Conservation (phyloP, 371 early-diverging fungal genomes). For the Coemansia sp. region DNA sequence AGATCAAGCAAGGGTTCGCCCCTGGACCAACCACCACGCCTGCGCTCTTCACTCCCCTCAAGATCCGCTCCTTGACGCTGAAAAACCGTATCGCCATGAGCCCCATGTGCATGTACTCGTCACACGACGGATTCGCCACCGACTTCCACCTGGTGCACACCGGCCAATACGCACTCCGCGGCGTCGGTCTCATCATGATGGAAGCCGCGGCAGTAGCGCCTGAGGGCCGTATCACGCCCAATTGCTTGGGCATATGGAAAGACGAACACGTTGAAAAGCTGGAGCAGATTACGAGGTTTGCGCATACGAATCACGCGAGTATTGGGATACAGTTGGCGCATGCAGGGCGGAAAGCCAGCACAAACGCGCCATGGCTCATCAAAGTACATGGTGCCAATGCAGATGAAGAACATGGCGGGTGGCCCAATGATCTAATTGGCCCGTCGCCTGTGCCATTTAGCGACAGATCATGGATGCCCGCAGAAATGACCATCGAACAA, state of each 20-base stretch:
- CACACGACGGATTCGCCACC: conserved; percentile 57
- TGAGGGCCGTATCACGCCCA: conserved; percentile 75
- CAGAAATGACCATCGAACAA: conserved; percentile 61
- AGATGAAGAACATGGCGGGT: conserved; percentile 62
- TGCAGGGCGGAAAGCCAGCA: conserved; percentile 78
- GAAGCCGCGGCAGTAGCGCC: conserved; percentile 79
- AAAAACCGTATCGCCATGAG: conserved; percentile 76
- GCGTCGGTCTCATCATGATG: conserved; percentile 72
- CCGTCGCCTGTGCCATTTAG: conserved; percentile 63
- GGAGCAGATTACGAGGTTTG: conserved; percentile 60
- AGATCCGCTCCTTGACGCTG: conserved; percentile 58
- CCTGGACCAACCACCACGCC: conserved; percentile 19
- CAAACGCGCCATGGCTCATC: conserved; percentile 53
- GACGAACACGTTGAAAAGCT: conserved; percentile 72
- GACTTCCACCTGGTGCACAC: conserved; percentile 70
- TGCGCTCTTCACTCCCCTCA: conserved; percentile 66
- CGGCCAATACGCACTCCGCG: conserved; percentile 67
- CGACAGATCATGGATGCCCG: conserved; percentile 55
- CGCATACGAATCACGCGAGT: conserved; percentile 62
- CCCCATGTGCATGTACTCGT: conserved; percentile 79
- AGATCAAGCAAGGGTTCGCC: conserved; percentile 30
- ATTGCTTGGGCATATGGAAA: conserved; percentile 75
- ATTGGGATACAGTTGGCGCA: conserved; percentile 81
- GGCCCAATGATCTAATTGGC: conserved; percentile 72
- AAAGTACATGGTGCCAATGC: conserved; percentile 45